Conservation (phyloP, 2,329 filamentous ascomycete species). For the Scedosporium boydii region DNA sequence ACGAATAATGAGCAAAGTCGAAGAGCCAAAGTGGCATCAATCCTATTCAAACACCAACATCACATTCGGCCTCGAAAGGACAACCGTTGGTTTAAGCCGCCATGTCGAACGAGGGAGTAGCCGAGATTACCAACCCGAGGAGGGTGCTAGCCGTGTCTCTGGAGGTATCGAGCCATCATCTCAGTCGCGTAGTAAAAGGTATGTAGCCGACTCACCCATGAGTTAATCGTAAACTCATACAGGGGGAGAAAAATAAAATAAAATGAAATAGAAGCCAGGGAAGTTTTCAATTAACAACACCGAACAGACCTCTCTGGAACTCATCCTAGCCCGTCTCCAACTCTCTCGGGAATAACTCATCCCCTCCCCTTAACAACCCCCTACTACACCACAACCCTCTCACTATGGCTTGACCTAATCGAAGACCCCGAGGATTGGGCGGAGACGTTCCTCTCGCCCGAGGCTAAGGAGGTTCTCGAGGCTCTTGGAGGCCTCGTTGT, state of each 20-base stretch:
- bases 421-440: slow-evolving; percentile 30
- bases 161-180: slow-evolving; percentile 32
- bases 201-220: neutral
- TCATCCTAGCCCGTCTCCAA: slow-evolving; percentile 26
- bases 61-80: too few species aligned
- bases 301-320: slow-evolving; percentile 36
- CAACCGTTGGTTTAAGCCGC: neutral
- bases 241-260: neutral
- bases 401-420: slow-evolving; percentile 60
- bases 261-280: slow-evolving; percentile 20
- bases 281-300: neutral
- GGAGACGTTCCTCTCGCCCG: slow-evolving; percentile 47
- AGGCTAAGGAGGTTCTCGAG: slow-evolving; percentile 51
- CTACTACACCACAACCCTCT: slow-evolving; percentile 52
- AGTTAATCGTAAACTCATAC: neutral
- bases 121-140: slow-evolving; percentile 31
- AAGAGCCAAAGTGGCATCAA: too few species aligned
- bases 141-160: slow-evolving; percentile 50
- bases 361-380: slow-evolving; percentile 42
- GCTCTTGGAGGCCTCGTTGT: slow-evolving; percentile 50
- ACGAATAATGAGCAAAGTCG: neutral
- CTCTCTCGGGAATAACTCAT: slow-evolving; percentile 52
- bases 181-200: slow-evolving; percentile 47
- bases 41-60: too few species aligned
- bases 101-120: neutral